Percentiles rank a stretch among this genome's conserved stretches.
phyloP scores from a whole-genome alignment of 2,329 filamentous ascomycete species.

The Apiospora malaysiana region DNA sequence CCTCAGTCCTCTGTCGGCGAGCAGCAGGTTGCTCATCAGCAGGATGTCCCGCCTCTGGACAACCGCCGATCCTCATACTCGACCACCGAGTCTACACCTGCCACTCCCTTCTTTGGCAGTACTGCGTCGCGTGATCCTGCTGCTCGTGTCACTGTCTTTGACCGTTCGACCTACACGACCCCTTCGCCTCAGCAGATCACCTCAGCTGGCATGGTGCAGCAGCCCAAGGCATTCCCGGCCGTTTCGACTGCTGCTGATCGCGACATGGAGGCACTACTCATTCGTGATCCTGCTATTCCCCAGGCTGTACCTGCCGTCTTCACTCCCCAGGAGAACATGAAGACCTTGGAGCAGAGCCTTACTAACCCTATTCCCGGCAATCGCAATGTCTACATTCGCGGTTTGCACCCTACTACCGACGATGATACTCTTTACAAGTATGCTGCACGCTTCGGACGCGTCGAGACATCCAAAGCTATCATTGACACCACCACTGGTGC shows the following conservation, averaged over 20 bases:
- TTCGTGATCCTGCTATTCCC: slow-evolving; percentile 83
- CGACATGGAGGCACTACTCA: slow-evolving; percentile 68
- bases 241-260: slow-evolving; percentile 49
- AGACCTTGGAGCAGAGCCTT: slow-evolving; percentile 91
- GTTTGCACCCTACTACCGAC: slow-evolving; percentile 92
- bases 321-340: slow-evolving; percentile 82
- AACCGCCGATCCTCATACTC: slow-evolving; percentile 73
- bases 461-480: slow-evolving; percentile 98
- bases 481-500: slow-evolving; percentile 92
- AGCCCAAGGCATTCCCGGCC: slow-evolving; percentile 47
- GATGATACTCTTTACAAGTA: slow-evolving; percentile 86
- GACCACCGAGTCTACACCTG: slow-evolving; percentile 69
- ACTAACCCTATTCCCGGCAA: slow-evolving; percentile 92
- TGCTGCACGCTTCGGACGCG: slow-evolving; percentile 86
- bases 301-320: slow-evolving; percentile 88
- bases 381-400: slow-evolving; percentile 97
- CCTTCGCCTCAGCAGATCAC: slow-evolving; percentile 68
- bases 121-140: slow-evolving; percentile 64
- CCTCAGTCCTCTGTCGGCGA: slow-evolving; percentile 59
- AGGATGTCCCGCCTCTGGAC: slow-evolving; percentile 66
- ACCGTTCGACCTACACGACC: slow-evolving; percentile 70
- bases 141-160: slow-evolving; percentile 62
- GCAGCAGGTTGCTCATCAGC: slow-evolving; percentile 53
- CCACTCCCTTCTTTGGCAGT: slow-evolving; percentile 68
- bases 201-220: slow-evolving; percentile 42